Conservation (phyloP, 192 early-diverging fungal genomes). For the Backusella psychrophila region DNA sequence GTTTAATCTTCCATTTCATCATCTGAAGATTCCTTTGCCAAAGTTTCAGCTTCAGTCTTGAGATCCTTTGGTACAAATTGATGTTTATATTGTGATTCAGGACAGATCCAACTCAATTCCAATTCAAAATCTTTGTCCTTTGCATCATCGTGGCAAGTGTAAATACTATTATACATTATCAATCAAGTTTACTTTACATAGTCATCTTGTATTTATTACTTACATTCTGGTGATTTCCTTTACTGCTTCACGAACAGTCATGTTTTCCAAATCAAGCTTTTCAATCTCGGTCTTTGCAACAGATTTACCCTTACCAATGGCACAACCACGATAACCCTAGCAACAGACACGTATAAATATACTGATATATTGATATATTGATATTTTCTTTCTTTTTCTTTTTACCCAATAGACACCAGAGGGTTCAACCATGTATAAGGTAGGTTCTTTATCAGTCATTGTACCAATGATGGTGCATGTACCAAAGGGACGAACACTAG, state of each 20-base stretch:
- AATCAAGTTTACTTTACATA: too few relatives aligned
- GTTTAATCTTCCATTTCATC: conserved; percentile 55
- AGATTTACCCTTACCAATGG: conserved; percentile 94
- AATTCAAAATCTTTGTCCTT: conserved; percentile 99
- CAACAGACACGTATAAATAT: neutral
- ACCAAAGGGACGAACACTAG: conserved; percentile 93
- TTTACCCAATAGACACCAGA: conserved; percentile 91
- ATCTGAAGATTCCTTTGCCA: conserved; percentile 65
- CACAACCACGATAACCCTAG: conserved; percentile 93
- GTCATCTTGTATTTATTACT: conserved; percentile 16
- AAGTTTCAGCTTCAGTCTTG: conserved; percentile 77
- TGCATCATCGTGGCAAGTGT: conserved; percentile 91
- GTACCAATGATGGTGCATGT: conserved; percentile 79
- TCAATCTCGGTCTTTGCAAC: conserved; percentile 99
- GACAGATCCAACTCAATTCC: conserved; percentile 95
- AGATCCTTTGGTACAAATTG: conserved; percentile 87
- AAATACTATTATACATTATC: conserved; percentile 59
- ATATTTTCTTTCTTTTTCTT: neutral
- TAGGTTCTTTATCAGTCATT: conserved; percentile 69
- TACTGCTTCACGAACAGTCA: conserved; percentile 83
- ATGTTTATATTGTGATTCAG: conserved; percentile 75
- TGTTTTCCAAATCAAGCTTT: conserved; percentile 83
- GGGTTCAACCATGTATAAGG: conserved; percentile 94
- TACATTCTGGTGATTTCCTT: conserved; percentile 94
- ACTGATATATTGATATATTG: neutral